These are phyloP conservation scores for Buxus sempervirens DNA, from an alignment of 164 flowering plant genomes.

Conservation along the genomic window DNA sequence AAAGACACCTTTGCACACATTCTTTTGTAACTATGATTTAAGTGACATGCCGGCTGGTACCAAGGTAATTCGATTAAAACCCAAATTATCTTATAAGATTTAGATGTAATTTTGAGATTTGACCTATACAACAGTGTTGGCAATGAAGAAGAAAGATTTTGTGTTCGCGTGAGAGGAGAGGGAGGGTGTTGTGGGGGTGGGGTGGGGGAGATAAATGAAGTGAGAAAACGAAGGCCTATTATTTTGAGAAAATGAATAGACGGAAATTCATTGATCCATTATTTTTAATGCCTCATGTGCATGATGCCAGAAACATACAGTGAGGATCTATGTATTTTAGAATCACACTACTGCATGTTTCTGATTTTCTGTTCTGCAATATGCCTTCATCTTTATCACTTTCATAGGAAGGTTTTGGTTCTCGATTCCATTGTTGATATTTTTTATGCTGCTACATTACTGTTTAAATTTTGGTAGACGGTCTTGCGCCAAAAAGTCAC, in stretches of 20 bases:
- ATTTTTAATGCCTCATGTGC: no score
- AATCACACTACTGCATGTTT: neutral
- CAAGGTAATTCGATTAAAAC: slow-evolving; percentile 43
- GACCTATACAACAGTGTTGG: no score
- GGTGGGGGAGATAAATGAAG: no score
- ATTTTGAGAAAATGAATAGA: no score
- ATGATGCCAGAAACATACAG: neutral
- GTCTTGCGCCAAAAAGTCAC: slow-evolving; percentile 85
- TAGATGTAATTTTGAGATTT: neutral
- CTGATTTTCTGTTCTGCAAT: neutral
- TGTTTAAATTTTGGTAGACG: slow-evolving; percentile 44
- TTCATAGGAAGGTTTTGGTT: slow-evolving; percentile 34
- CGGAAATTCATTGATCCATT: no score
- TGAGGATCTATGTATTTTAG: neutral
- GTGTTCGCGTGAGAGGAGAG: no score
- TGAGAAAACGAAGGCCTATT: no score
- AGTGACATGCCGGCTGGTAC: slow-evolving; percentile 98
- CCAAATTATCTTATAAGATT: no score
- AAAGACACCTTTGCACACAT: slow-evolving; percentile 90
- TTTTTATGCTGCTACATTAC: neutral
- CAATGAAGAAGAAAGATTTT: no score
- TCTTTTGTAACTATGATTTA: slow-evolving; percentile 86
- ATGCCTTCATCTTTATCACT: slow-evolving; percentile 8
- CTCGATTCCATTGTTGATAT: slow-evolving; percentile 27
- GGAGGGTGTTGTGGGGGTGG: no score